Evolutionary conservation across 345 rosid species (phyloP), one percentile per base, ranked within the genome.

Genomic region (Psidium guajava): DNA sequence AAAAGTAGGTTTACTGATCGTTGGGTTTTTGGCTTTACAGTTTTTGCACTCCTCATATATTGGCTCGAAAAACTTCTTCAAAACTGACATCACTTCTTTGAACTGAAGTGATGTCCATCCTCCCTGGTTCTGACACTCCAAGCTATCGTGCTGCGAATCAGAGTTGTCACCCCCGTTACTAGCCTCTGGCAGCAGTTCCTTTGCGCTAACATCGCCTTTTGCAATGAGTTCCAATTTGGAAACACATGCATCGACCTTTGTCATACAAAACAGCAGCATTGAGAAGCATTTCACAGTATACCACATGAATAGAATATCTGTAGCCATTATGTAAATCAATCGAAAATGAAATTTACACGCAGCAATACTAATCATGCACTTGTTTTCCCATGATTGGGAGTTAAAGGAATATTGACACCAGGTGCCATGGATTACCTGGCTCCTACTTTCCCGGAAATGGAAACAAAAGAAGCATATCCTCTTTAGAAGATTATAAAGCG

Each of bases 101-200:
- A 91, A 91, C 92, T 95, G 99, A 89, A 96, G 98, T 75, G 99
- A 93, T n/a, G 98, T 94, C 99, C 99, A 95, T 75, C 82, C 92
- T 86, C 86, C 87, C 16, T 64, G 88, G 82, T 87, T 88, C 58
- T 42, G 73, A 87, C 42, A 69, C 69, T 85, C 85, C 55, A 81
- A 87, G 84, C 85, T 87, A 52, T 88, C 89, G 83, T 57, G 81
- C 36, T 73, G 83, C n/a, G 81, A 86, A 54, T 87, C 83, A 28
- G 93, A 88, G 83, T 85, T 90, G 83, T 90, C 88, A 86, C 91
- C 89, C 56, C 75, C 88, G 84, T 91, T 90, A 87, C 90, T 88
- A 24, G 90, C 88, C 82, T 92, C 95, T 54, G 89, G 85, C 69
- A 85, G 56, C 86, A 94, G 88, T 83, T 87, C 90, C 89, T 93